Conservation (phyloP, 2,329 filamentous ascomycete genomes). For the Gaeumannomyces tritici region DNA sequence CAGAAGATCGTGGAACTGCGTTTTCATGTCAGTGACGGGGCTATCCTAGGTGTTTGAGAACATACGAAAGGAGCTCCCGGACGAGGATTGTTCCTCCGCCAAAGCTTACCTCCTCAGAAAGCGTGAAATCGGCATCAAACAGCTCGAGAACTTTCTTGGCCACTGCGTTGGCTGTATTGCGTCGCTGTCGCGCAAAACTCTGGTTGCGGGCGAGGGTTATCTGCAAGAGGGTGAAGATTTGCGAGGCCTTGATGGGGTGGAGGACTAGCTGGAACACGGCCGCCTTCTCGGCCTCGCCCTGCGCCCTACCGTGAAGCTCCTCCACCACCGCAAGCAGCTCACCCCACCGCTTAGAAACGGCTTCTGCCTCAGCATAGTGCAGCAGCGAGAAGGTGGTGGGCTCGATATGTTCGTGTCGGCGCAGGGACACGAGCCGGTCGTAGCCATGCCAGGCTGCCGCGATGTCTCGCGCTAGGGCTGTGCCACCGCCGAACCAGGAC, state of each 20-base stretch:
- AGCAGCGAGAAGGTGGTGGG: slow-evolving; percentile 44
- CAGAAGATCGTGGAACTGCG: neutral
- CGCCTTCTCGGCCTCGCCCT: slow-evolving; percentile 29
- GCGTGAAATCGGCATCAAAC: slow-evolving; percentile 39
- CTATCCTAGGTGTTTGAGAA: neutral
- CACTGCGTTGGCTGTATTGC: slow-evolving; percentile 43
- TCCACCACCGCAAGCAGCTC: slow-evolving; percentile 33
- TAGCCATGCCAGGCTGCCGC: slow-evolving; percentile 14
- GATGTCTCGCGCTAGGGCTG: neutral
- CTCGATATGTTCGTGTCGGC: slow-evolving; percentile 52
- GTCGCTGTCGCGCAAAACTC: slow-evolving; percentile 43
- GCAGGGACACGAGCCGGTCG: slow-evolving; percentile 33
- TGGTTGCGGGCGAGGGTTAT: slow-evolving; percentile 38
- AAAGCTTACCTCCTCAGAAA: slow-evolving; percentile 39
- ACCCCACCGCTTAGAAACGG: slow-evolving; percentile 40
- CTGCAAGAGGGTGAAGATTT: slow-evolving; percentile 40
- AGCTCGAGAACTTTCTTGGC: slow-evolving; percentile 34
- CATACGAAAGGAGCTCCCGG: too few species aligned
- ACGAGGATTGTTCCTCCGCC: slow-evolving; percentile 3
- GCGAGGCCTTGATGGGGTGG: slow-evolving; percentile 48
- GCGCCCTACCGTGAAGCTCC: slow-evolving; percentile 30
- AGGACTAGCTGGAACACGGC: slow-evolving; percentile 53
- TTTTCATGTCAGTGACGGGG: slow-evolving; percentile 32
- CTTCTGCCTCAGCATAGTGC: slow-evolving; percentile 51
- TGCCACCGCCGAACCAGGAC: slow-evolving; percentile 34